Evolutionary conservation across 257 asterid species (phyloP).

Genomic region (Plectranthus barbatus): DNA sequence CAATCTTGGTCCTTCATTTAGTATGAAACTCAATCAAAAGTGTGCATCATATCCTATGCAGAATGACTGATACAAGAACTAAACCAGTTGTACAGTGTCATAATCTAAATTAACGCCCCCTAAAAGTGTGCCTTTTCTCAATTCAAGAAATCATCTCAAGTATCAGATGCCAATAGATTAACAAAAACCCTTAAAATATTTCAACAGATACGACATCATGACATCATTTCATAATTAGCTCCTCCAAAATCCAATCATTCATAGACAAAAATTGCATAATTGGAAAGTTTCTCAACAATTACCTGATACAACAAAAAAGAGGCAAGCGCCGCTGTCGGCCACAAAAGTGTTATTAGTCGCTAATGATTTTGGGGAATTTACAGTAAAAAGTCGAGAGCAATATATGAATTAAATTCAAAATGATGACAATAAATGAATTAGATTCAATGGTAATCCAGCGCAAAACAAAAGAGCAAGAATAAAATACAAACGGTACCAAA

Average conservation of each 20-base stretch:
- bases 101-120: conserved; percentile 28
- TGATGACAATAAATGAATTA: no score
- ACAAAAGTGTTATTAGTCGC: neutral
- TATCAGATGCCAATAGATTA: conserved; percentile 8
- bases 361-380: conserved; percentile 8
- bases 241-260: neutral
- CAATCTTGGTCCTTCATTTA: neutral
- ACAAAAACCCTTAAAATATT: conserved; percentile 13
- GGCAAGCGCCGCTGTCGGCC: conserved; percentile 12
- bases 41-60: conserved; percentile 87
- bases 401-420: no score
- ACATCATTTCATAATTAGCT: neutral
- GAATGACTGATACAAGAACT: conserved; percentile 60
- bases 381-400: neutral
- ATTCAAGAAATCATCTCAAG: conserved; percentile 19
- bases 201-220: neutral
- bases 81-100: conserved; percentile 51
- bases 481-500: no score
- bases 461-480: no score
- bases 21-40: neutral
- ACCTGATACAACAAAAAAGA: no score
- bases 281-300: no score
- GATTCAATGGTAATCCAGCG: no score
- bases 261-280: no score
- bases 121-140: conserved; percentile 8